Evolutionary conservation across 352 stramenopile species (phyloP), one percentile per base, ranked within the genome.

Genomic region (Pythium diclinum): DNA sequence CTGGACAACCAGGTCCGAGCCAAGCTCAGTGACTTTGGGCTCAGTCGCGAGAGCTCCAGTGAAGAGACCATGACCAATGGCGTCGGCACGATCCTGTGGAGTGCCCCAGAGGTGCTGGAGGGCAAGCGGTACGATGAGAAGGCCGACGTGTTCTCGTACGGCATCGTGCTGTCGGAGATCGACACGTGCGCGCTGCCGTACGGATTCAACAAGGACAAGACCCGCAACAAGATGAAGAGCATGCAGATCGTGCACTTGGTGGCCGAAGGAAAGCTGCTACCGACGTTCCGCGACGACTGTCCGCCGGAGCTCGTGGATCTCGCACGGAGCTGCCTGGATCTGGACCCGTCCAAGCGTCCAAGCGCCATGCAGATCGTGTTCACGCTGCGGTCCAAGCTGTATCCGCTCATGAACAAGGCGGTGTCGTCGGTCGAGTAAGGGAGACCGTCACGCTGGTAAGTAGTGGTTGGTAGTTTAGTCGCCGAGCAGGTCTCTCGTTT

Each of bases 201-300:
- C 64, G 78, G 80, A 1, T 89, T 89, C 54, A 87, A 76, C 51
- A 76, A 76, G 44, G 71, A 81, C 59, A 67, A 64, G 38, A 73
- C 66, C 13, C 73, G 79, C 52, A 76, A 79, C 55, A 88, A 88
- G 67, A 88, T 90, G 80, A 83, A 83, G 70, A 86, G 76, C 56
- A 88, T 90, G 79, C 83, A 92, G 68, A 88, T 92, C 53, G 82
- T 93, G n/a, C 84, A 93, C 40, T 72, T 89, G 23, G 83, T 93
- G 30, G 81, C 84, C 0, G 80, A 92, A 30, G 85, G 85, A 16
- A 88, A 91, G 67, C 59, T 94, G 59, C 65, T 90, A 28, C 83
- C 83, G 32, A 89, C 72, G 11, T 94, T 92, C 61, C 78, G 80
- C 3, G 81, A 90, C 13, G 77, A 87, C 25, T 89, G 79, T 54